A percentile compares a stretch with the other conserved stretches of the same genome.
Evolutionary conservation across 2,329 filamentous ascomycete genomes (phyloP).

Genomic region (Fragosphaeria purpurea): DNA sequence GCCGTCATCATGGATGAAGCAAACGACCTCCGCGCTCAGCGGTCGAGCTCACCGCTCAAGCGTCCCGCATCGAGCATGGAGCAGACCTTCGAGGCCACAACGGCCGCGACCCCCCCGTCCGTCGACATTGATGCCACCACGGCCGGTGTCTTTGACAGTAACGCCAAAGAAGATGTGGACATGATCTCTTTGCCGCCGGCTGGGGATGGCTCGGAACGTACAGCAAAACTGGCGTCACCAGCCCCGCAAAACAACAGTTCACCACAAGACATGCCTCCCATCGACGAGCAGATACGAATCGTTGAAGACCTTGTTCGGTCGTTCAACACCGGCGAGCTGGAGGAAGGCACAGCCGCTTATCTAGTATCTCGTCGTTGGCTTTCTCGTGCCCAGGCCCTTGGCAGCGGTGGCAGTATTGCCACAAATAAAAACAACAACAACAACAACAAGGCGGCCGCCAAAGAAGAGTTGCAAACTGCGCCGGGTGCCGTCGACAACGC

Average conservation of each 20-base stretch:
- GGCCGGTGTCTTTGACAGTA: conserved; percentile 19
- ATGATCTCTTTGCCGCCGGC: conserved; percentile 27
- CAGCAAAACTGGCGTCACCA: background rate
- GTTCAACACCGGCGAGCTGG: conserved; percentile 40
- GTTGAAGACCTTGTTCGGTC: conserved; percentile 54
- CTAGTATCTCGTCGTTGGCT: conserved; percentile 76
- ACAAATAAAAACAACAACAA: no score
- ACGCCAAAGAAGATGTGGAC: conserved; percentile 35
- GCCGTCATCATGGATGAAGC: conserved; percentile 53
- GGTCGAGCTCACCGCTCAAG: conserved; percentile 56
- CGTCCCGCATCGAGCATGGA: conserved; percentile 54
- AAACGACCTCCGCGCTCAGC: conserved; percentile 41
- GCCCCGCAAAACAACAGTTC: background rate
- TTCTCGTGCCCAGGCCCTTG: conserved; percentile 57
- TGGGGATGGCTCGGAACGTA: conserved; percentile 8
- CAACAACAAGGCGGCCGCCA: conserved; percentile 43
- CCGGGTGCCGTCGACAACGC: conserved; percentile 82
- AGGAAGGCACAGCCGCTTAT: conserved; percentile 66
- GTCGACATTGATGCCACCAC: conserved; percentile 14
- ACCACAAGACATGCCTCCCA: conserved; percentile 2
- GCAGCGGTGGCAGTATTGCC: conserved; percentile 23
- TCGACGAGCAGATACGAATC: conserved; percentile 55
- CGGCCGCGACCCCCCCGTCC: conserved; percentile 23
- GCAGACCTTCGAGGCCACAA: conserved; percentile 11
- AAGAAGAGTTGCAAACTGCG: conserved; percentile 48